Percentiles rank a stretch among this genome's conserved stretches.
phyloP scores from a whole-genome alignment of 179 eudicot genomes.

The Patellifolia procumbens region DNA sequence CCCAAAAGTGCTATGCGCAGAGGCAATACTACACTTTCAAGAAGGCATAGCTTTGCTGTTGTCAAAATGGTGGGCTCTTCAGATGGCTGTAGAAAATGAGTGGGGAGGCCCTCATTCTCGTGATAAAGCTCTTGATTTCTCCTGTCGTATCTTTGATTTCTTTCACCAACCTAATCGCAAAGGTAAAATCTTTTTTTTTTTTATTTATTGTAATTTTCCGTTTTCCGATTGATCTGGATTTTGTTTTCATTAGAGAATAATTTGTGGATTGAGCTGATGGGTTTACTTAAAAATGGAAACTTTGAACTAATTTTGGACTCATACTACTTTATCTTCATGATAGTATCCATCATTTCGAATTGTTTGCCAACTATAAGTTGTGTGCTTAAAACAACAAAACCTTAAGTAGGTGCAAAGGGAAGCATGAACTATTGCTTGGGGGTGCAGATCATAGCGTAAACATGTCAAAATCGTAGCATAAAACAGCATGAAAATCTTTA shows the following conservation, averaged over 20 bases:
- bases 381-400: too few relatives aligned
- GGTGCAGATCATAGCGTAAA: too few relatives aligned
- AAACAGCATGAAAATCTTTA: too few relatives aligned
- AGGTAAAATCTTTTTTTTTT: constrained; percentile 13
- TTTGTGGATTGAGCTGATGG: neutral
- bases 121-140: constrained; percentile 32
- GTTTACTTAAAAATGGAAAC: too few relatives aligned
- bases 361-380: too few relatives aligned
- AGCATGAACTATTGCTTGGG: too few relatives aligned
- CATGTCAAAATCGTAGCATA: too few relatives aligned
- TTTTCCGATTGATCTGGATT: neutral
- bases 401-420: too few relatives aligned
- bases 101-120: constrained; percentile 65
- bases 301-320: too few relatives aligned
- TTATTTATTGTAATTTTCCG: neutral
- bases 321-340: too few relatives aligned
- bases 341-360: too few relatives aligned
- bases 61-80: constrained; percentile 73
- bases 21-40: constrained; percentile 43
- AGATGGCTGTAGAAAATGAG: constrained; percentile 53
- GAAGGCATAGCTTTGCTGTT: constrained; percentile 64
- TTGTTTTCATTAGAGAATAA: neutral
- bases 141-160: constrained; percentile 41
- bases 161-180: constrained; percentile 57
- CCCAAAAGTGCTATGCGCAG: constrained; percentile 34